Evolutionary conservation across 202 grass and related monocot species (phyloP), one percentile per base, ranked within the genome.

Genomic region (Alloteropsis angusta): DNA sequence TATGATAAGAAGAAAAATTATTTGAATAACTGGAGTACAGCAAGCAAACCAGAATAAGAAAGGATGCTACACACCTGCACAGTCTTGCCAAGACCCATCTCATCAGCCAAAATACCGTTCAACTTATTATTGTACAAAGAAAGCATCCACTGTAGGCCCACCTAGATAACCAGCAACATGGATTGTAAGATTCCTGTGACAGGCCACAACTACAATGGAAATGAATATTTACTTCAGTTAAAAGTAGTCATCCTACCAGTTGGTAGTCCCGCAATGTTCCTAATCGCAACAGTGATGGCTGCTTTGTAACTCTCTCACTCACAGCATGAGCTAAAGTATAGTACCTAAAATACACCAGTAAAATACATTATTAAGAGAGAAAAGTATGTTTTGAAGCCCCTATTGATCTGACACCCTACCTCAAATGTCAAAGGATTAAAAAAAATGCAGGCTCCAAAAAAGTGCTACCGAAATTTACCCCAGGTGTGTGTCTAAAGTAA

Each of bases 41-140:
- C n/a, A 19, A 59, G 65, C 41, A 44, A 72, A 59, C 22, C n/a
- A 60, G 71, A 71, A 72, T 44, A 88, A 76, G 68, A 75, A 65
- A 88, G 71, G 18, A 7, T 60, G 9, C 26, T 41, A 60, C 70
- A 84, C 34, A 96, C 96, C 92, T 99, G 96, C 58, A 99, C 92
- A 74, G 96, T 99, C 86, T 99, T 99, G 73, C 96, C 96, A 65
- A 99, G 96, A 88, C 96, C 96, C 96, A 99, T 99, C 90, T 99
- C 96, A 88, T 99, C 96, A 68, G 96, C 96, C 82, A 99, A 93
- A 85, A 99, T 99, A 64, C 96, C 96, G 75, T 99, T 99, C 86
- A 99, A 72, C 68, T 99, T 99, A 78, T 99, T 99, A 79, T 99
- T 99, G 78, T 99, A 99, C 79, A 99, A 82, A 32, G 96, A 99